Evolutionary conservation across 257 asterid species (phyloP).

Genomic region (Cruciata laevipes): DNA sequence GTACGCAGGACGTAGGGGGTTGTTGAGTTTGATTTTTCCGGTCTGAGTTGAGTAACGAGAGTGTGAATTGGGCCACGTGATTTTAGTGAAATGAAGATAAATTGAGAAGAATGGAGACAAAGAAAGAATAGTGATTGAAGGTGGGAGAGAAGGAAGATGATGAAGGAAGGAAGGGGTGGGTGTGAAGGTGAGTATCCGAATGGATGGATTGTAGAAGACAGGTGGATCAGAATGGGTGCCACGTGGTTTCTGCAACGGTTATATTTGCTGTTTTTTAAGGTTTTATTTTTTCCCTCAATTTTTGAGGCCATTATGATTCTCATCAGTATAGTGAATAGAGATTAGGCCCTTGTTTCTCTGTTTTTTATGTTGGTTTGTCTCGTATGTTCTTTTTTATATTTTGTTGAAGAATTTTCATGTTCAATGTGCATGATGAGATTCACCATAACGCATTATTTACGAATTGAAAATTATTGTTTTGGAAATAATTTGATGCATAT

Average conservation of each 20-base stretch:
- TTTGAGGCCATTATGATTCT: too few species aligned
- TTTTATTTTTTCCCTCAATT: background rate
- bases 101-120: background rate
- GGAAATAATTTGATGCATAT: too few species aligned
- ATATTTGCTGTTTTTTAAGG: slow-evolving; percentile 13
- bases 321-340: background rate
- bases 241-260: slow-evolving; percentile 59
- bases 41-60: background rate
- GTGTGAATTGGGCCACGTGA: slow-evolving; percentile 13
- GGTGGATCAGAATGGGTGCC: slow-evolving; percentile 29
- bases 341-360: background rate
- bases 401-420: background rate
- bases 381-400: too few species aligned
- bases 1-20: background rate
- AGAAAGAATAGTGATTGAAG: background rate
- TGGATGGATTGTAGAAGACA: slow-evolving; percentile 35
- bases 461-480: too few species aligned
- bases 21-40: background rate
- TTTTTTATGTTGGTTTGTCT: too few species aligned
- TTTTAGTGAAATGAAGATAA: background rate
- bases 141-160: slow-evolving; percentile 3
- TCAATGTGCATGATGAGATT: background rate
- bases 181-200: slow-evolving; percentile 47
- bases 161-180: slow-evolving; percentile 18
- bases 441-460: too few species aligned